phyloP scores from a whole-genome alignment of 495 filamentous ascomycete species.

The Tricharina praecox region DNA sequence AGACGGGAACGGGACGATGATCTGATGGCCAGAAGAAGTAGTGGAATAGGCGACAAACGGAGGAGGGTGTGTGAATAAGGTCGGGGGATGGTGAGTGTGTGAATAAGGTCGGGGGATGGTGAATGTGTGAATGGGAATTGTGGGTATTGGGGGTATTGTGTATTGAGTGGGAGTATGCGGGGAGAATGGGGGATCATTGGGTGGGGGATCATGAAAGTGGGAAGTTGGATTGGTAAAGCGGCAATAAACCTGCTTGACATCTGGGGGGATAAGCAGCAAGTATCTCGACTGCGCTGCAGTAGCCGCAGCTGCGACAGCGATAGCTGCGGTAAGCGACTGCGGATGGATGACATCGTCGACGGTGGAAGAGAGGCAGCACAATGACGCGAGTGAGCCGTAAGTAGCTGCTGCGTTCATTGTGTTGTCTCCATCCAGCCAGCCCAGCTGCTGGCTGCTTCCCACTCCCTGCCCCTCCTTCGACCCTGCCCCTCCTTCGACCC shows the following conservation, averaged over 20 bases:
- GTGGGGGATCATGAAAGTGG: neutral
- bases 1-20: neutral
- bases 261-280: too few species aligned
- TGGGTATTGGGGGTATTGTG: too few species aligned
- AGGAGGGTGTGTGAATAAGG: neutral
- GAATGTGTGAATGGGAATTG: too few species aligned
- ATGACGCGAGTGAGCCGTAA: neutral
- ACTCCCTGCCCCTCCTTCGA: neutral
- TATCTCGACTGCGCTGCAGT: neutral
- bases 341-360: neutral
- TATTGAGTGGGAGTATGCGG: too few species aligned
- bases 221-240: constrained; percentile 1
- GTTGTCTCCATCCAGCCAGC: neutral
- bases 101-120: neutral
- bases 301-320: neutral
- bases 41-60: neutral
- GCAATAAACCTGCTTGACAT: too few species aligned
- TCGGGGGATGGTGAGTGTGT: neutral
- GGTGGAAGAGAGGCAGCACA: neutral
- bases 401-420: neutral
- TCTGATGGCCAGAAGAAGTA: neutral
- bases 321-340: neutral
- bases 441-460: too few species aligned
- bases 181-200: too few species aligned
- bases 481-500: too few species aligned